Base-by-base conservation (phyloP, 352 stramenopile species). In the Pythium coloratum region DNA sequence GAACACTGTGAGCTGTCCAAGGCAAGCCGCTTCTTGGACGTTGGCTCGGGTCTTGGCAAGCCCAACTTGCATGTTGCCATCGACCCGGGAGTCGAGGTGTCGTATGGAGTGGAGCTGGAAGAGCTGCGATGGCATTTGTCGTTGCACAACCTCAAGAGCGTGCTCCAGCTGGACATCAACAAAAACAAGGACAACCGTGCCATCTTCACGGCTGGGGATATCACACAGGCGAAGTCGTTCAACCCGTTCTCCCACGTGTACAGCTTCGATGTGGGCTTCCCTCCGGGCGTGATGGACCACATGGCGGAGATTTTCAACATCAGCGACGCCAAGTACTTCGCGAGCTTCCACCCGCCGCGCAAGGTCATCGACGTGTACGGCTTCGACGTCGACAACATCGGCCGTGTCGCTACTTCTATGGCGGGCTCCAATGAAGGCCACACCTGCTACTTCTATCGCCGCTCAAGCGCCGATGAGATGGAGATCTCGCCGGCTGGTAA, bases 191-290 rank as follows among this genome's bases (percentile, higher is more conserved):
- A 59, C 10, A 80, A 79, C 32, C 71, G 71, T 26, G 96, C 86
- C 30, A 86, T 98, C 40, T 98, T 99, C 66, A 89, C 92, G 2
- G 86, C 92, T 8, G 94, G 92, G 10, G 95, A 99, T 75, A 98
- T 99, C 63, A 97, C 88, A 12, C 74, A 96, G 64, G 96, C 96
- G 0, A 81, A 89, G 36, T 96, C 87, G 33, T 96, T 99, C 42
- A 93, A 99, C 76, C 96, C 96, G 0, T 99, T 99, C 69, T 98
- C 96, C 6, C 97, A 99, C 76, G 88, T 99, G 24, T 99, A 99
- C 77, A 99, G 97, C 84, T 99, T 99, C 73, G 97, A 99, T 62
- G 96, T 99, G 60, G 97, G 96, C 14, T 99, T 99, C 71, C 97
- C 97, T n/a, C 96, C 96, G 1, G 73, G 86, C 42, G 90, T 98